Conservation (phyloP, 108 stramenopile genomes). For the Aureococcus anophagefferens region DNA sequence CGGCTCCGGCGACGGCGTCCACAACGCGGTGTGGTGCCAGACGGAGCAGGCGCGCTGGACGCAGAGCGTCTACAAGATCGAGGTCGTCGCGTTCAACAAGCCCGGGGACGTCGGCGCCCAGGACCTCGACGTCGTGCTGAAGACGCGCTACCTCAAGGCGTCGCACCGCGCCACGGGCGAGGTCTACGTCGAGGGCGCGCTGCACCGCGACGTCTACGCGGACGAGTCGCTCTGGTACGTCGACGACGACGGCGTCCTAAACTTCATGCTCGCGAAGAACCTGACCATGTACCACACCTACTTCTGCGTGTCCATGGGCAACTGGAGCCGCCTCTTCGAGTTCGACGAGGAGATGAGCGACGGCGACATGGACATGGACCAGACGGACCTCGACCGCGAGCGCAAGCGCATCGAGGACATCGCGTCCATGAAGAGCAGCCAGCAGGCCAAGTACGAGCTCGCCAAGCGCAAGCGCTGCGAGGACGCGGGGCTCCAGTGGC, state of each 20-base stretch:
- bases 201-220: background rate
- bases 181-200: background rate
- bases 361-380: background rate
- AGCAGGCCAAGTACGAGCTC: background rate
- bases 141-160: background rate
- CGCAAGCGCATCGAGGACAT: background rate
- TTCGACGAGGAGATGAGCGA: background rate
- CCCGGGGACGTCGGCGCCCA: background rate
- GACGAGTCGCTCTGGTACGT: background rate
- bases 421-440: background rate
- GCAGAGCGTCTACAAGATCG: background rate
- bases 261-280: background rate
- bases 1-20: background rate
- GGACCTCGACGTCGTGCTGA: background rate
- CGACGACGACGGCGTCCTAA: background rate
- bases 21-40: background rate
- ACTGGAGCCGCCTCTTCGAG: background rate
- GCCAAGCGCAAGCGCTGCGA: background rate
- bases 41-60: background rate
- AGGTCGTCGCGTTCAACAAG: background rate
- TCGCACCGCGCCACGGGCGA: background rate
- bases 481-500: background rate
- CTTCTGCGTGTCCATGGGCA: background rate
- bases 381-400: background rate
- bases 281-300: background rate